phyloP scores from a whole-genome alignment of 2,329 filamentous ascomycete genomes.

The Sarocladium kiliense region DNA sequence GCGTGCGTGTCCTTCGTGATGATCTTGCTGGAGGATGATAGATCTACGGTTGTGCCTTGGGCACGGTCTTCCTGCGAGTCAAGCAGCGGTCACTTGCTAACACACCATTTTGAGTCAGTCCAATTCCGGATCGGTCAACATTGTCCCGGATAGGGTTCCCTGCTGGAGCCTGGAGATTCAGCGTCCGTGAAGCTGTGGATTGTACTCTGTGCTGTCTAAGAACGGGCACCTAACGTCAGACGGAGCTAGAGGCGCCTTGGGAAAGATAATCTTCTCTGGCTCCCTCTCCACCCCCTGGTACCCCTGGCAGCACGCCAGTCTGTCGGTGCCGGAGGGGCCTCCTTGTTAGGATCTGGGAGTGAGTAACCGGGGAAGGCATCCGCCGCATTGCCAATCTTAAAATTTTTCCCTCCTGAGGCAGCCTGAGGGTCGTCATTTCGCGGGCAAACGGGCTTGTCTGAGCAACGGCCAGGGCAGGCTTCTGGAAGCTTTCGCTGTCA shows the following conservation, averaged over 20 bases:
- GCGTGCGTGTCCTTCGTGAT: not conserved
- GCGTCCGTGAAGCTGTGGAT: not conserved
- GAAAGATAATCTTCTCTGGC: constrained; percentile 1
- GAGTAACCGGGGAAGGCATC: constrained; percentile 8
- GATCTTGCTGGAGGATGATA: not conserved
- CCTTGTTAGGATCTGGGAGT: constrained; percentile 2
- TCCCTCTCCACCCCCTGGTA: not conserved
- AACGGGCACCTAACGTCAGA: not conserved
- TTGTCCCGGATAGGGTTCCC: not conserved
- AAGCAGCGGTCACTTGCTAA: not conserved
- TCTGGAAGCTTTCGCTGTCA: constrained; percentile 2
- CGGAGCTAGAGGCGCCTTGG: not conserved
- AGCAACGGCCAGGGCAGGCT: not conserved
- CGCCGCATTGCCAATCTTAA: constrained; percentile 8
- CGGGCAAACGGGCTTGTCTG: not conserved
- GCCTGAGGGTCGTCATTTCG: not conserved
- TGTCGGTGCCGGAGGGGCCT: constrained; percentile 1
- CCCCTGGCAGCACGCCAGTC: constrained; percentile 5
- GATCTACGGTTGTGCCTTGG: not conserved
- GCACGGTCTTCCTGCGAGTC: constrained; percentile 2
- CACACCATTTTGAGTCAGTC: constrained; percentile 7
- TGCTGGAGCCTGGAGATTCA: not conserved
- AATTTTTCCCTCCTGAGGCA: constrained; percentile 2
- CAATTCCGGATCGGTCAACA: not conserved
- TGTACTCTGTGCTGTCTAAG: not conserved